Evolutionary conservation across 108 stramenopile species (phyloP).

Genomic region (Conticribra weissflogii): DNA sequence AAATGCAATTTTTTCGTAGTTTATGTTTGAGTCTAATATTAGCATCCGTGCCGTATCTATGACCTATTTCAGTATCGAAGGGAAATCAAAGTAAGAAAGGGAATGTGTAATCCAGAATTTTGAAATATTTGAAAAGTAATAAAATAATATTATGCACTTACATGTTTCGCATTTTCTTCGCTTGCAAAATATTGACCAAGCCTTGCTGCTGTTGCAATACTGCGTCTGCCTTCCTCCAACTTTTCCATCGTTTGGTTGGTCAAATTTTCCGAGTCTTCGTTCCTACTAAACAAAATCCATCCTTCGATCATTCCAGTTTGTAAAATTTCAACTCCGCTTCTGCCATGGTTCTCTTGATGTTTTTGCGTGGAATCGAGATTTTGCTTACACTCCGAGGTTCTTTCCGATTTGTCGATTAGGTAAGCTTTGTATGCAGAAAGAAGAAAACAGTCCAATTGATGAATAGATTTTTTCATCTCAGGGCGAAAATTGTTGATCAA

Average conservation of each 20-base stretch:
- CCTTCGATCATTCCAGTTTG: slow-evolving; percentile 11
- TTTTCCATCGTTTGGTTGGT: background rate
- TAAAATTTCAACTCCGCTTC: background rate
- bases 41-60: slow-evolving; percentile 12
- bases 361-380: background rate
- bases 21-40: background rate
- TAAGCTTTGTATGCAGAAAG: background rate
- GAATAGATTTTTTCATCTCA: slow-evolving; percentile 28
- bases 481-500: slow-evolving; percentile 2
- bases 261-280: slow-evolving; percentile 25
- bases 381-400: no score
- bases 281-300: slow-evolving; percentile 29
- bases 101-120: background rate
- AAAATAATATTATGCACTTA: background rate
- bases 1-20: slow-evolving; percentile 4
- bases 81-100: no score
- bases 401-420: background rate
- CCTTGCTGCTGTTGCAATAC: slow-evolving; percentile 16
- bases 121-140: background rate
- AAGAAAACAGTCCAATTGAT: slow-evolving; percentile 26
- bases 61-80: slow-evolving; percentile 6
- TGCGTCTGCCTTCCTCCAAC: background rate
- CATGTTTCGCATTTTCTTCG: slow-evolving; percentile 27
- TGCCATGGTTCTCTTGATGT: background rate
- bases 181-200: slow-evolving; percentile 49